Evolutionary conservation across 768 basidiomycete genomes (phyloP), one percentile per base, ranked within the genome.

Genomic region (Epithele typhae): DNA sequence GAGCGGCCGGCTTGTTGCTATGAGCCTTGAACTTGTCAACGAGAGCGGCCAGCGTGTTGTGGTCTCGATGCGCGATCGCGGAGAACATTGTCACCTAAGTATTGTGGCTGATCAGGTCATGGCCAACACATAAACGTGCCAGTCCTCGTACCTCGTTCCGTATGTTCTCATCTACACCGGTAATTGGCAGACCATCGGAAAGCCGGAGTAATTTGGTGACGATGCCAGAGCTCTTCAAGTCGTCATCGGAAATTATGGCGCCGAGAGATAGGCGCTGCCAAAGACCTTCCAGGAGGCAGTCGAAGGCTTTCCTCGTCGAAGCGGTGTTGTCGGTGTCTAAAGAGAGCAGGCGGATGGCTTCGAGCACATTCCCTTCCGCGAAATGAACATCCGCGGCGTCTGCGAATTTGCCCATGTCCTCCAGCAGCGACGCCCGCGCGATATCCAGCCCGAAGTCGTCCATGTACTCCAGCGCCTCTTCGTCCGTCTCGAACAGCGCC

Each of bases 371-470:
- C 8, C 27, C 27, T 7, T 30, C 27, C 27, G 7, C 14, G 27
- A 30, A 14, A 30, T 30, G 27, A 30, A 14, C 7, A 7, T 30
- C 27, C 8, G 27, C 27, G 14, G 27, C 27, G 27, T 30, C 27
- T 14, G 27, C 27, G 8, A 30, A 30, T 7, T 14, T 7, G 27
- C 27, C 27, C 14, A 7, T 64, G 5, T 62, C 61, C 23, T 67
- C 64, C 11, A 81, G 64, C 4, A 84, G 51, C 0, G 61, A 60
- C 0, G 74, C 73, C 6, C 67, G 75, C 7, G 76, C 72, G n/a
- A 67, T 49, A 53, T 79, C 75, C 9, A 85, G 61, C 33, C 73
- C 74, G 37, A 70, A 69, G 3, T 77, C 70, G 41, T 81, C 73
- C 8, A 80, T 64, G 48, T 78, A 86, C 32, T 74, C 71, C 18